Base-by-base conservation (phyloP, 192 early-diverging fungal genomes). In the Coemansia sp. region DNA sequence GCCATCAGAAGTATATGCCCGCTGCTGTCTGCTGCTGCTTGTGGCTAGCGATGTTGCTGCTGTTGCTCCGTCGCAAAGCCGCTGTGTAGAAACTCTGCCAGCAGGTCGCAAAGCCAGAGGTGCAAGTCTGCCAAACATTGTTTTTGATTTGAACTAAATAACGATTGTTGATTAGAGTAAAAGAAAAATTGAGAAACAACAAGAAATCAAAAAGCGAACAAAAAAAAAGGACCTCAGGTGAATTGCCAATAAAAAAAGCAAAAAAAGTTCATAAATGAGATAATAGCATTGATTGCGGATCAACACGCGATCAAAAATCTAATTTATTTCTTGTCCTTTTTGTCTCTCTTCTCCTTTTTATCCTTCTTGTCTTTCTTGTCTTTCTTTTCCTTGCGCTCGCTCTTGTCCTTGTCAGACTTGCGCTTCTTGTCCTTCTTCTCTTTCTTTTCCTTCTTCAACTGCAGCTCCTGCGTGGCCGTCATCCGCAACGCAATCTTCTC, bases 401-500 rank as follows among this genome's bases (percentile, higher is more conserved):
- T 60, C 48, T 66, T 75, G 36, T 71, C 71, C 36, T 63, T 72
- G 12, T 55, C 52, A 8, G 52, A 55, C 71, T 68, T 76, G 28
- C 66, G 59, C 58, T 61, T 66, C 65, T 62, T 72, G 14, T 61
- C 60, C 32, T 51, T 59, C 52, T 40, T 70, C 0, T 77, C 75
- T 60, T 71, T 74, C 66, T 85, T 86, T 36, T 84, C 77, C 60
- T 75, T 80, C 33, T 77, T 77, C 6, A 77, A 74, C 57, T 87
- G 65, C 12, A 82, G 73, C 31, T 87, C 72, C 28, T 64, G 40
- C 16, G 34, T 38, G 36, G 77, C 51, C 17, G 63, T 74, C 68
- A 82, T 80, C 82, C 85, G 86, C 65, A 81, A 75, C 20, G 87
- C 75, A 58, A 93, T 72, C 74, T 88, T 86, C 67, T 93, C 86